A percentile compares a stretch with the other conserved stretches of the same genome.
Conservation (phyloP, 140 eudicot genomes). For the Bidens hawaiensis region DNA sequence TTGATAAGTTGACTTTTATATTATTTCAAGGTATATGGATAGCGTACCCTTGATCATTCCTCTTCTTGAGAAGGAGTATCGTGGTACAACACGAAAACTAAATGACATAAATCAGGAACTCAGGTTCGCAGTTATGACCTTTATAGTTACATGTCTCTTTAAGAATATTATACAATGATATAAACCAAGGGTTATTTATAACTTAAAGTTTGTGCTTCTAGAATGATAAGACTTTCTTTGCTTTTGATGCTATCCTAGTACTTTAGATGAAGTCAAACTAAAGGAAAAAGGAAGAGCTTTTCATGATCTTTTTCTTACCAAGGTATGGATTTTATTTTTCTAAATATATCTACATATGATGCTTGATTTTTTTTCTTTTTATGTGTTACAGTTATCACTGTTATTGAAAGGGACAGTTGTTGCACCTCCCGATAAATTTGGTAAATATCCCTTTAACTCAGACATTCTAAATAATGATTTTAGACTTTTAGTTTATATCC, state of each 20-base stretch:
- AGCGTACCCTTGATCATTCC: conserved; percentile 92
- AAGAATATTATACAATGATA: conserved; percentile 1
- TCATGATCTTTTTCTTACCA: conserved; percentile 81
- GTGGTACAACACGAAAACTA: conserved; percentile 64
- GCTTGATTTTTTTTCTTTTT: background rate
- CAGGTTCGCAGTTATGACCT: conserved; percentile 44
- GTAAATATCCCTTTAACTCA: conserved; percentile 27
- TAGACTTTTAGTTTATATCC: conserved; percentile 9
- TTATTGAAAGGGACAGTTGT: conserved; percentile 89
- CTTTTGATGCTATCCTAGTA: conserved; percentile 30
- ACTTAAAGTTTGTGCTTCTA: background rate
- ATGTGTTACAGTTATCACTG: conserved; percentile 56
- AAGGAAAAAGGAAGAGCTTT: conserved; percentile 96
- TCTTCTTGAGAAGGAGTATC: conserved; percentile 86
- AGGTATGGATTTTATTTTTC: conserved; percentile 45
- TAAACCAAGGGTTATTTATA: background rate
- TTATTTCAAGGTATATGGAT: conserved; percentile 65
- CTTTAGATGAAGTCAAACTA: conserved; percentile 72
- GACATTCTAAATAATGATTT: background rate
- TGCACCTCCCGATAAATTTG: conserved; percentile 99
- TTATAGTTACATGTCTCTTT: background rate
- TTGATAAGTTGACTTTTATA: conserved; percentile 11
- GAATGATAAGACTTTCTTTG: conserved; percentile 3
- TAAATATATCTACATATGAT: background rate
- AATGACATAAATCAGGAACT: conserved; percentile 86